Evolutionary conservation across 2,329 filamentous ascomycete genomes (phyloP).

Genomic region (Xylariaceae sp.): DNA sequence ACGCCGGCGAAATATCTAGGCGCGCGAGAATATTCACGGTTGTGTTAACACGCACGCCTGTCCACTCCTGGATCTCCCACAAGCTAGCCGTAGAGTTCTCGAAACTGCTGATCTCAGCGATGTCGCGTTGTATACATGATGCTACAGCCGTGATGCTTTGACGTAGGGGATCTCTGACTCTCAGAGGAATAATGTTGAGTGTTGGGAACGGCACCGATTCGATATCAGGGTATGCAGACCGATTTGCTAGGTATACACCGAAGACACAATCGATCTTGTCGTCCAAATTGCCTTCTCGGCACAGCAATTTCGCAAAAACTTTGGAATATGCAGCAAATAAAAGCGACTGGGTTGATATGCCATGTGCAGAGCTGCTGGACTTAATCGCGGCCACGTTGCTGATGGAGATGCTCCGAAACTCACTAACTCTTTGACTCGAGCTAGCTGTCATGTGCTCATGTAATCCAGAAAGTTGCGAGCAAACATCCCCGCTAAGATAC

Average conservation of each 20-base stretch:
- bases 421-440: constrained; percentile 7
- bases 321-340: constrained; percentile 69
- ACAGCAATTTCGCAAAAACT: constrained; percentile 25
- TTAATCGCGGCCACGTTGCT: constrained; percentile 17
- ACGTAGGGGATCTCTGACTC: constrained; percentile 38
- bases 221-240: constrained; percentile 48
- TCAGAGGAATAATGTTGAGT: constrained; percentile 71
- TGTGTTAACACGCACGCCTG: constrained; percentile 60
- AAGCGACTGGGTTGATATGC: constrained; percentile 65
- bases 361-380: constrained; percentile 32
- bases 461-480: neutral
- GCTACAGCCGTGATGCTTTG: constrained; percentile 47
- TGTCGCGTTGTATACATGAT: constrained; percentile 58
- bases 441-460: neutral
- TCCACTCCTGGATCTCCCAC: constrained; percentile 70
- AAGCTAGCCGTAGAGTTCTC: constrained; percentile 57
- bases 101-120: constrained; percentile 53
- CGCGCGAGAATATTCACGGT: constrained; percentile 75
- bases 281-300: neutral
- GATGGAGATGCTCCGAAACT: constrained; percentile 21
- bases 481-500: constrained; percentile 36
- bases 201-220: constrained; percentile 58
- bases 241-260: constrained; percentile 80
- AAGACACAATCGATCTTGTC: constrained; percentile 49
- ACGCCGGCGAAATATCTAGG: neutral